Percentiles rank a stretch among this genome's conserved stretches.
Conservation (phyloP, 2,329 filamentous ascomycete genomes). For the Fusarium fujikuroi region DNA sequence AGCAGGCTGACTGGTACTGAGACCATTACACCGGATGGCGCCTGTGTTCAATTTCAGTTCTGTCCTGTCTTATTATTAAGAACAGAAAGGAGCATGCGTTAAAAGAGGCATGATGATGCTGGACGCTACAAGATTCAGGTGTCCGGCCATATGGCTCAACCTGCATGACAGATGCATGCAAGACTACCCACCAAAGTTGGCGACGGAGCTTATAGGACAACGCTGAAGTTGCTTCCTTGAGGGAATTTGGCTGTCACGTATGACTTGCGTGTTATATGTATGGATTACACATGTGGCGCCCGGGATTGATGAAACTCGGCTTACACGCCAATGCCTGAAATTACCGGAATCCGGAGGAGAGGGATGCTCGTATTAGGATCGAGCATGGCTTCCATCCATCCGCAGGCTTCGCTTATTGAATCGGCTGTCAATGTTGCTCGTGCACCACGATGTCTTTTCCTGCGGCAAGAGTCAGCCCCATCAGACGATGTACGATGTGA, state of each 20-base stretch:
- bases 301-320: constrained; percentile 30
- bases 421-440: constrained; percentile 25
- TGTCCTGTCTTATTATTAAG: constrained; percentile 19
- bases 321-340: constrained; percentile 2
- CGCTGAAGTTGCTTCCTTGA: neutral
- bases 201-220: neutral
- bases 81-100: neutral
- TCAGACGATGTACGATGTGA: constrained; percentile 33
- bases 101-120: neutral
- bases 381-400: constrained; percentile 28
- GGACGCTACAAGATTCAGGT: neutral
- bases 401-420: constrained; percentile 39
- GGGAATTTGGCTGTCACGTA: constrained; percentile 4
- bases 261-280: constrained; percentile 9
- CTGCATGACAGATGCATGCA: constrained; percentile 8
- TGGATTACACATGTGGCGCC: constrained; percentile 35
- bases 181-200: constrained; percentile 1
- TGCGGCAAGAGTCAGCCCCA: constrained; percentile 29
- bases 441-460: constrained; percentile 30
- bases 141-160: neutral
- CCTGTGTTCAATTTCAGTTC: constrained; percentile 30
- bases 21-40: constrained; percentile 37
- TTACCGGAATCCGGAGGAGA: constrained; percentile 30
- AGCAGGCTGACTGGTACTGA: constrained; percentile 35
- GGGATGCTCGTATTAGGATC: constrained; percentile 16